Percentiles rank a stretch among this genome's conserved stretches.
These are phyloP conservation scores for Piper betle DNA, from an alignment of 164 flowering plant species.

Conservation along the genomic window DNA sequence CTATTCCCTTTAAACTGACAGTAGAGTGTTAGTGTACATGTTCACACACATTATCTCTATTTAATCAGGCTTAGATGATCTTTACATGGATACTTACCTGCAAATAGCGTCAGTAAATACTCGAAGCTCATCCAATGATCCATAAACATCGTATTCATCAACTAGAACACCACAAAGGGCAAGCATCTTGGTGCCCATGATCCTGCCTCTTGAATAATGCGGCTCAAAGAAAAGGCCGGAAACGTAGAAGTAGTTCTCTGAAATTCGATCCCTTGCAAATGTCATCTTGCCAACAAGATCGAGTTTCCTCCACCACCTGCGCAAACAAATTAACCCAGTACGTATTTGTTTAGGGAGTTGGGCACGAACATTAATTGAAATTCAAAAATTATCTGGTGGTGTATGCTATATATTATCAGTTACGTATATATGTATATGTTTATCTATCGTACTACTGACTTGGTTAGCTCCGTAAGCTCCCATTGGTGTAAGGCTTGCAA, in stretches of 20 bases:
- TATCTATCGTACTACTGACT: neutral
- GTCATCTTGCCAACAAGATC: neutral
- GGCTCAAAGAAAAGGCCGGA: neutral
- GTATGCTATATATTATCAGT: neutral
- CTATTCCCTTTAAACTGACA: no score
- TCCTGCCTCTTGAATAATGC: conserved; percentile 1
- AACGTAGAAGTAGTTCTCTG: conserved; percentile 1
- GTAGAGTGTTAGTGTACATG: no score
- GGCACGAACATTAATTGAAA: neutral
- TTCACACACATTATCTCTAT: no score
- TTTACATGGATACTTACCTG: no score
- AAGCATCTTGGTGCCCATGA: neutral
- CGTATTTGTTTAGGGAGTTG: no score
- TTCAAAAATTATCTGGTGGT: neutral
- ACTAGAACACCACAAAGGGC: neutral
- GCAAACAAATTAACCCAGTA: neutral
- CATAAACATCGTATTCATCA: conserved; percentile 4
- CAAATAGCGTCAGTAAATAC: neutral
- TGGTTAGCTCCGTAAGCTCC: conserved; percentile 2
- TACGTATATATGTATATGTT: neutral
- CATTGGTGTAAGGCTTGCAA: conserved; percentile 4
- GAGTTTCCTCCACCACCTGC: conserved; percentile 1
- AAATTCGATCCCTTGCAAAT: conserved; percentile 1
- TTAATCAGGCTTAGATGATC: no score
- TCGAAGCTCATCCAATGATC: neutral